Evolutionary conservation across 345 rosid species (phyloP).

Genomic region (Salix purpurea): DNA sequence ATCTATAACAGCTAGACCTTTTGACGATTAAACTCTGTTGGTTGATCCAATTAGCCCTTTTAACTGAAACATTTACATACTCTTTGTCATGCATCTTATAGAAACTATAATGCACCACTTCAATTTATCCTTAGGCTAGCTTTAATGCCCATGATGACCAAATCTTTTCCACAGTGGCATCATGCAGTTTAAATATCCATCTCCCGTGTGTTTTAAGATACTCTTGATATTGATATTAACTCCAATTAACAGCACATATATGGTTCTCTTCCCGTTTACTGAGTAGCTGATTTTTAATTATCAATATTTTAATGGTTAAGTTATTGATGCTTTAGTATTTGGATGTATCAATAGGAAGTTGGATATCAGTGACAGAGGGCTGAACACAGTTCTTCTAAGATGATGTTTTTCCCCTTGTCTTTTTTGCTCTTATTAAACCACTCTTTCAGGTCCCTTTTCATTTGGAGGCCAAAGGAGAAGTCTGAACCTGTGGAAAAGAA

Average conservation of each 20-base stretch:
- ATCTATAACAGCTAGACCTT: not conserved
- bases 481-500: slow-evolving; percentile 43
- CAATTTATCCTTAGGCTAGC: not conserved
- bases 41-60: not conserved
- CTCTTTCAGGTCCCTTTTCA: slow-evolving; percentile 71
- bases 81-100: not conserved
- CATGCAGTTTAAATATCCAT: not conserved
- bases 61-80: not conserved
- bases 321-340: not conserved
- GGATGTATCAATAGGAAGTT: not conserved
- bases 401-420: not conserved
- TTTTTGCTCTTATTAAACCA: not conserved
- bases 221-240: not conserved
- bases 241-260: too few species aligned
- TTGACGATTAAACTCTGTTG: not conserved
- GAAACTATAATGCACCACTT: not conserved
- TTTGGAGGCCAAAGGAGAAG: slow-evolving; percentile 79
- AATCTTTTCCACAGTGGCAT: not conserved
- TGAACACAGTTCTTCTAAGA: too few species aligned
- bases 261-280: not conserved
- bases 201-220: not conserved
- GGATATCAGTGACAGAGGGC: too few species aligned
- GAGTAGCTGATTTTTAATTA: not conserved
- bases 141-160: not conserved
- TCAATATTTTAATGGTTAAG: not conserved